These are phyloP conservation scores for Lecanicillium sp. DNA, from an alignment of 2,329 filamentous ascomycete species.

Conservation along the genomic window DNA sequence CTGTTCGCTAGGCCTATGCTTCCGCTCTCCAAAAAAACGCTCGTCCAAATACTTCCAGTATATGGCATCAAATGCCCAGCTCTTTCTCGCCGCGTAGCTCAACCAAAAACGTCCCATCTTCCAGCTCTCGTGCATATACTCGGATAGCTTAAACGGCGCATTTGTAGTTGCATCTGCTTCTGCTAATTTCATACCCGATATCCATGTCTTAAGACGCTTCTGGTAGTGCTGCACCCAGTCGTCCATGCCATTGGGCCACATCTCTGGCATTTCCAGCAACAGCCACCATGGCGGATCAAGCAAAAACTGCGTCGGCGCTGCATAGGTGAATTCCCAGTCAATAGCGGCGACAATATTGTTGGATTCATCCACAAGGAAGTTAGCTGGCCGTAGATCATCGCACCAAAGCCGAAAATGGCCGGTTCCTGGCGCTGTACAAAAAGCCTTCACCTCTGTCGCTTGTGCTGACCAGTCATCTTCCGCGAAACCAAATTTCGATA, in stretches of 20 bases:
- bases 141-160: not conserved
- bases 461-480: slow-evolving; percentile 23
- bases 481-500: slow-evolving; percentile 15
- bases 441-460: slow-evolving; percentile 5
- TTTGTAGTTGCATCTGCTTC: slow-evolving; percentile 5
- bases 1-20: slow-evolving; percentile 8
- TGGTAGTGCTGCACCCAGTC: slow-evolving; percentile 15
- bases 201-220: slow-evolving; percentile 21
- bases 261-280: slow-evolving; percentile 11
- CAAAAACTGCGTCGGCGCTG: slow-evolving; percentile 24
- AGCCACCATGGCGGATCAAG: slow-evolving; percentile 29
- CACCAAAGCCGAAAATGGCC: slow-evolving; percentile 23
- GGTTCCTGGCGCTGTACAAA: slow-evolving; percentile 6
- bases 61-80: slow-evolving; percentile 25
- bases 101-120: slow-evolving; percentile 26
- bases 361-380: slow-evolving; percentile 21
- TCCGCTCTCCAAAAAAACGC: slow-evolving; percentile 20
- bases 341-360: slow-evolving; percentile 18
- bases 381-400: slow-evolving; percentile 25
- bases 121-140: slow-evolving; percentile 26
- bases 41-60: slow-evolving; percentile 26
- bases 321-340: slow-evolving; percentile 30
- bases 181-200: slow-evolving; percentile 19
- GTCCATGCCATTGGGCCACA: slow-evolving; percentile 9
- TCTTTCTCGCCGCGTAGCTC: slow-evolving; percentile 24